Percentiles rank a stretch among this genome's conserved stretches.
phyloP scores from a whole-genome alignment of 805 yeast genomes.

The Wickerhamomyces bisporus region DNA sequence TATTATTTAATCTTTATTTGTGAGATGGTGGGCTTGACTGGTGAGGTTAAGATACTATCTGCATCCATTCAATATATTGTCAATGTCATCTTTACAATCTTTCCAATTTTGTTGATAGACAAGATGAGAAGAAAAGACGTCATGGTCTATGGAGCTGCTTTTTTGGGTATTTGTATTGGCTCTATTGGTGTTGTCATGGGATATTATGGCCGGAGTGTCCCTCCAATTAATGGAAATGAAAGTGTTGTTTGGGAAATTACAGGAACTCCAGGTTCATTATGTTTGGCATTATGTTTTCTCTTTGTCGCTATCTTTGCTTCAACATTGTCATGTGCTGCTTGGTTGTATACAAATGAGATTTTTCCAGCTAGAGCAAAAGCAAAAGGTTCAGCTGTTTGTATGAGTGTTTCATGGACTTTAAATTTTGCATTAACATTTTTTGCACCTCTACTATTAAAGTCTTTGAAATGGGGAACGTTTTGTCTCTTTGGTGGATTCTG shows the following conservation, averaged over 20 bases:
- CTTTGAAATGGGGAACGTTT: slow-evolving; percentile 37
- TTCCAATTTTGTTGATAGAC: slow-evolving; percentile 41
- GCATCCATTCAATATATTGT: slow-evolving; percentile 38
- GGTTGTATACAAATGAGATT: slow-evolving; percentile 47
- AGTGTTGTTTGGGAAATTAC: slow-evolving; percentile 31
- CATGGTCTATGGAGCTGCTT: slow-evolving; percentile 37
- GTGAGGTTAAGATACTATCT: slow-evolving; percentile 26
- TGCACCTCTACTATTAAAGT: slow-evolving; percentile 34
- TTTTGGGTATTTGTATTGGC: slow-evolving; percentile 32
- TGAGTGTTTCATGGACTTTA: slow-evolving; percentile 41
- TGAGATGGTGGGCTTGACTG: slow-evolving; percentile 40
- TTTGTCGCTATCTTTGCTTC: slow-evolving; percentile 43
- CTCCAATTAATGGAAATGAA: slow-evolving; percentile 28
- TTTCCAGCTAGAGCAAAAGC: slow-evolving; percentile 40
- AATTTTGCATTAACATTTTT: slow-evolving; percentile 33
- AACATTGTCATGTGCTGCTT: slow-evolving; percentile 40
- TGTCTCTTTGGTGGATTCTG: slow-evolving; percentile 32
- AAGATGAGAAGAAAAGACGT: slow-evolving; percentile 42
- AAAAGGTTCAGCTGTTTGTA: slow-evolving; percentile 42
- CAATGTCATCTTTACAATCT: slow-evolving; percentile 34
- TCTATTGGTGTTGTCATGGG: slow-evolving; percentile 33
- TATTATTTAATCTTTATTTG: slow-evolving; percentile 42
- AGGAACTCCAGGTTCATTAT: slow-evolving; percentile 35
- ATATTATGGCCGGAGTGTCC: slow-evolving; percentile 28
- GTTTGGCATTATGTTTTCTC: slow-evolving; percentile 39